Evolutionary conservation across 169 alveolate genomes (phyloP).

Genomic region (Plasmodium coatneyi): DNA sequence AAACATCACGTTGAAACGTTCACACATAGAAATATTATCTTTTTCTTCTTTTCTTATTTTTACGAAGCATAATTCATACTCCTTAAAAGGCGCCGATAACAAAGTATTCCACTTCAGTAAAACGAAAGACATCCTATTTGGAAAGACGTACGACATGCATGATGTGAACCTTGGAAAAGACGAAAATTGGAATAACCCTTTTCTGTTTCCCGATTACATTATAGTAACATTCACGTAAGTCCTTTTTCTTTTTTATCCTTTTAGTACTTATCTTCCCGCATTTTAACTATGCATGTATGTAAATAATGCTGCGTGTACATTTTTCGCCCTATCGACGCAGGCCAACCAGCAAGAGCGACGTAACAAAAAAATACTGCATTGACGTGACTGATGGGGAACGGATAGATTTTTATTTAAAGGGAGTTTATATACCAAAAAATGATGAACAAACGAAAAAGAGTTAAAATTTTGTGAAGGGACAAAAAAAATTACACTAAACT

Average conservation of each 20-base stretch:
- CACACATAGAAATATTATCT: background rate
- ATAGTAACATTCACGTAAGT: conserved; percentile 64
- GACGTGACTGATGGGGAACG: conserved; percentile 11
- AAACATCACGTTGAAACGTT: background rate
- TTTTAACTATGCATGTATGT: background rate
- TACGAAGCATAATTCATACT: background rate
- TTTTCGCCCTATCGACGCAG: conserved; percentile 5
- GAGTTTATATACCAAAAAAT: conserved; percentile 57
- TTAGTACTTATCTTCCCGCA: background rate
- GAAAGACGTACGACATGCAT: conserved; percentile 45
- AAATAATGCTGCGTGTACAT: background rate
- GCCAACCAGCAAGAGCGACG: conserved; percentile 30
- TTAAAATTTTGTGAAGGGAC: conserved; percentile 15
- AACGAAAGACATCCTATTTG: conserved; percentile 54
- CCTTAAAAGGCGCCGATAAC: background rate
- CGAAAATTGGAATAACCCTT: conserved; percentile 49
- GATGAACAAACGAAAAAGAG: conserved; percentile 9
- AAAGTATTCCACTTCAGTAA: conserved; percentile 61
- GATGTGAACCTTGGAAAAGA: background rate
- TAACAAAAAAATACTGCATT: conserved; percentile 62
- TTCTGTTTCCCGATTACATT: conserved; percentile 58
- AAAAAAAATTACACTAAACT: conserved; percentile 24
- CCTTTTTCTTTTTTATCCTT: conserved; percentile 21
- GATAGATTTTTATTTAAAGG: conserved; percentile 62
- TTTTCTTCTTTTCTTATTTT: background rate